These are phyloP conservation scores for Penicillium robsamsonii DNA, from an alignment of 495 filamentous ascomycete genomes.

Conservation along the genomic window DNA sequence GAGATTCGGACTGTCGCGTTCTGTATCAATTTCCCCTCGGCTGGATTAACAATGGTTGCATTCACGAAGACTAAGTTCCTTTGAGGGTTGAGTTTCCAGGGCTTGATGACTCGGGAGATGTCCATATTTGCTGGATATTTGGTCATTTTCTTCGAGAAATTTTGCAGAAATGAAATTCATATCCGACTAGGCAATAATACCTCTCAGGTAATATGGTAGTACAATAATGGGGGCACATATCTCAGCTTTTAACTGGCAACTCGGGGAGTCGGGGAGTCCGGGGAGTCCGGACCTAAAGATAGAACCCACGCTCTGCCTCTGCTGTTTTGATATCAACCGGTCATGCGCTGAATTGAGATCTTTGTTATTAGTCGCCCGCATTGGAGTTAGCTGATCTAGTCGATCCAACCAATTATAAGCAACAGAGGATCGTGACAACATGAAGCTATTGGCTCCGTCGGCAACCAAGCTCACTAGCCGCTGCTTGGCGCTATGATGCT, in stretches of 20 bases:
- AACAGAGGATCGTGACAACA: not conserved
- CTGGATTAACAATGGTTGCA: conserved; percentile 34
- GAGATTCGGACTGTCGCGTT: conserved; percentile 27
- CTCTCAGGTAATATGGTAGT: not conserved
- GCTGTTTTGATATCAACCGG: not conserved
- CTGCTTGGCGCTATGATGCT: not conserved
- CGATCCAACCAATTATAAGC: conserved; percentile 5
- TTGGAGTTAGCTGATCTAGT: not conserved
- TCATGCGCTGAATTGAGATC: not conserved
- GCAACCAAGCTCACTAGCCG: conserved; percentile 7
- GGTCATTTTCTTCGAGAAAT: not conserved
- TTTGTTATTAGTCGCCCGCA: not conserved
- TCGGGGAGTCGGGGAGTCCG: conserved; percentile 2
- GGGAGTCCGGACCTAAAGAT: not conserved
- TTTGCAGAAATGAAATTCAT: not conserved
- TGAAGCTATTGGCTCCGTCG: conserved; percentile 9
- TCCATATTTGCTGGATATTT: conserved; percentile 14
- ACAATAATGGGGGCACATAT: not conserved
- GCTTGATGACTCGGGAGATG: conserved; percentile 26
- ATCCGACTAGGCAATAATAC: not conserved
- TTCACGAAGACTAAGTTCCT: conserved; percentile 26
- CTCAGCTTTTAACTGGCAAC: not conserved
- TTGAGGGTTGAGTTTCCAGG: conserved; percentile 30
- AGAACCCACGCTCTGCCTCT: not conserved
- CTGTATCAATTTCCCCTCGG: conserved; percentile 23